phyloP scores from a whole-genome alignment of 306 rosid species.

The Rosa lucieae region DNA sequence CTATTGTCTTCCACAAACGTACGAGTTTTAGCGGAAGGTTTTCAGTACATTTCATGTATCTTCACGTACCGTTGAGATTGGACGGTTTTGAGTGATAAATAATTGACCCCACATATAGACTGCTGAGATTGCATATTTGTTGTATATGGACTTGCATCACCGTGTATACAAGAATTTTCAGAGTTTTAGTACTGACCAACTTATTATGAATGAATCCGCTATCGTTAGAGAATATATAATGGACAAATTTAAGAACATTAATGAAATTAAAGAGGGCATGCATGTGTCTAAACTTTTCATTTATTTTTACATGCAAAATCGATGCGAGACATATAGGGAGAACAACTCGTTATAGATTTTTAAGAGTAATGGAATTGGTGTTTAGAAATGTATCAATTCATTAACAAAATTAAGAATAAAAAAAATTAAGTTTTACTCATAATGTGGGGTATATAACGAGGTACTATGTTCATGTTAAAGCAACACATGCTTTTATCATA shows the following conservation, averaged over 20 bases:
- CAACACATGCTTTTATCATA: too few relatives aligned
- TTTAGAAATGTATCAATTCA: background rate
- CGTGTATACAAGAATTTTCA: too few relatives aligned
- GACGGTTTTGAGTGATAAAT: too few relatives aligned
- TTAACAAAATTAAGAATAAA: background rate
- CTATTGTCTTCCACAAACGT: background rate
- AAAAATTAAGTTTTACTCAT: background rate
- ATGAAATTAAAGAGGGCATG: background rate
- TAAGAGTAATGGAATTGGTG: background rate
- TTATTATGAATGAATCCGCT: background rate
- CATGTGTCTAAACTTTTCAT: background rate
- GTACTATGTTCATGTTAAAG: too few relatives aligned
- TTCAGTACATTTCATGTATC: too few relatives aligned
- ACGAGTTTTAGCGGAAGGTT: background rate
- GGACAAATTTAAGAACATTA: background rate
- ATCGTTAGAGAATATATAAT: background rate
- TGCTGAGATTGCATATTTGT: too few relatives aligned
- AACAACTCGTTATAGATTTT: background rate
- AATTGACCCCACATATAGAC: too few relatives aligned
- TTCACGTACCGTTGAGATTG: too few relatives aligned
- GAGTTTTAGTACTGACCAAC: background rate
- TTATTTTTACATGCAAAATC: background rate
- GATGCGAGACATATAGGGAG: background rate
- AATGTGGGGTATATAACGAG: too few relatives aligned
- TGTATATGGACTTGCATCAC: too few relatives aligned